A percentile compares a stretch with the other conserved stretches of the same genome.
These are phyloP conservation scores for Stagonosporopsis cucurbitacearum DNA, from an alignment of 2,329 filamentous ascomycete genomes.

Conservation along the genomic window DNA sequence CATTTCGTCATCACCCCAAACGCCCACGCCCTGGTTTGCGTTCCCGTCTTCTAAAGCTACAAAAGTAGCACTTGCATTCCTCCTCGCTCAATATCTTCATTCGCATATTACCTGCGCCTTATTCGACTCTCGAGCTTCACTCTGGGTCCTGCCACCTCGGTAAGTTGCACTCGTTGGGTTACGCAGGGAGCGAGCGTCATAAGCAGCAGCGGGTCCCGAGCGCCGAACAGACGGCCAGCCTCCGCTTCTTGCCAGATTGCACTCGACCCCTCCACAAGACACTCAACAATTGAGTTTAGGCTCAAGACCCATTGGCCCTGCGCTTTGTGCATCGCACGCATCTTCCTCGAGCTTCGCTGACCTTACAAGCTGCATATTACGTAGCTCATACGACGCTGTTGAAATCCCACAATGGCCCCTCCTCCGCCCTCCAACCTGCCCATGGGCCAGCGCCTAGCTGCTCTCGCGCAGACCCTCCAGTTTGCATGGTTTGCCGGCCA, in stretches of 20 bases:
- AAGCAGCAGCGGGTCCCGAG: slow-evolving; percentile 37
- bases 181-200: slow-evolving; percentile 37
- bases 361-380: slow-evolving; percentile 30
- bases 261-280: slow-evolving; percentile 28
- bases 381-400: slow-evolving; percentile 38
- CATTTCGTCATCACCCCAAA: slow-evolving; percentile 48
- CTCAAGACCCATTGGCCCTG: slow-evolving; percentile 15
- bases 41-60: slow-evolving; percentile 35
- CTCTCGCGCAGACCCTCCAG: slow-evolving; percentile 87
- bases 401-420: slow-evolving; percentile 67
- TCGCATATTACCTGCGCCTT: slow-evolving; percentile 7
- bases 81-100: slow-evolving; percentile 12
- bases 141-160: slow-evolving; percentile 26
- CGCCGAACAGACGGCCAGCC: slow-evolving; percentile 36
- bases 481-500: slow-evolving; percentile 79
- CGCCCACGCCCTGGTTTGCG: slow-evolving; percentile 39
- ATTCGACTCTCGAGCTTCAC: slow-evolving; percentile 2
- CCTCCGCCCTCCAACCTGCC: slow-evolving; percentile 73
- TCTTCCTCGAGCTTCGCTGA: slow-evolving; percentile 35
- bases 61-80: slow-evolving; percentile 25
- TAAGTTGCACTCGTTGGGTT: slow-evolving; percentile 36
- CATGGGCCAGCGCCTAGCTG: slow-evolving; percentile 74
- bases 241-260: slow-evolving; percentile 47
- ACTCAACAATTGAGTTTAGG: slow-evolving; percentile 22
- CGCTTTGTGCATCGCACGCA: slow-evolving; percentile 23